Evolutionary conservation across 192 early-diverging fungal species (phyloP), one percentile per base, ranked within the genome.

Genomic region (Tieghemiomyces parasiticus): DNA sequence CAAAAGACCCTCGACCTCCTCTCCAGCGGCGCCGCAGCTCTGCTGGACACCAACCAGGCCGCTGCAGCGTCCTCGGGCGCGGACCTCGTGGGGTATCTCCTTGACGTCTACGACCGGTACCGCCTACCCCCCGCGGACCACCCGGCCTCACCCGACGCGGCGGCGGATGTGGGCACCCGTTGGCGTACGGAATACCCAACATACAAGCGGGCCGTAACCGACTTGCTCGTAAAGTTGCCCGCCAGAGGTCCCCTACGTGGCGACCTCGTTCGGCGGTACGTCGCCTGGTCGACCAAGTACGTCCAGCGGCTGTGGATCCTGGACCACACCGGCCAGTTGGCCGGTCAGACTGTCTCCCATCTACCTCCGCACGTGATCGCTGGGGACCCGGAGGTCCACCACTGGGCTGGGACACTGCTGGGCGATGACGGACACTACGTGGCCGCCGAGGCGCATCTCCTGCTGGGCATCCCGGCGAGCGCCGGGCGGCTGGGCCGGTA

Each of bases 41-140:
- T 56, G 28, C 29, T 56, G 16, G 54, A 56, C 9, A 14, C 29
- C 31, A 20, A 34, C 19, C 54, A 56, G 32, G 20, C 54, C 33
- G n/a, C n/a, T n/a, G n/a, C n/a, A n/a, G n/a, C n/a, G n/a, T 35
- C 54, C 16, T 56, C 54, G 31, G 54, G 29, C 2, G 54, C 54
- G 19, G 54, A 56, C 31, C 32, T 56, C 13, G 34, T 56, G 13
- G 1, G 13, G 16, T 56, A 56, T 24, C 29, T 56, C 19, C 34
- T 56, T 16, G 54, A 56, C 33, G 34, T 56, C 14, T 56, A 56
- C 34, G 29, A 16, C 33, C 28, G 29, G 4, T 29, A 34, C 34
- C 31, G 31, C 13, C 13, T 56, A 20, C 32, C 31, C 4, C 28
- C 31, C 31, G 9, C 54, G 16, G 16, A 2, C 19, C 9, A 35